A percentile compares a stretch with the other conserved stretches of the same genome.
phyloP scores from a whole-genome alignment of 1,139 yeast species.

The Hanseniaspora gamundiae region DNA sequence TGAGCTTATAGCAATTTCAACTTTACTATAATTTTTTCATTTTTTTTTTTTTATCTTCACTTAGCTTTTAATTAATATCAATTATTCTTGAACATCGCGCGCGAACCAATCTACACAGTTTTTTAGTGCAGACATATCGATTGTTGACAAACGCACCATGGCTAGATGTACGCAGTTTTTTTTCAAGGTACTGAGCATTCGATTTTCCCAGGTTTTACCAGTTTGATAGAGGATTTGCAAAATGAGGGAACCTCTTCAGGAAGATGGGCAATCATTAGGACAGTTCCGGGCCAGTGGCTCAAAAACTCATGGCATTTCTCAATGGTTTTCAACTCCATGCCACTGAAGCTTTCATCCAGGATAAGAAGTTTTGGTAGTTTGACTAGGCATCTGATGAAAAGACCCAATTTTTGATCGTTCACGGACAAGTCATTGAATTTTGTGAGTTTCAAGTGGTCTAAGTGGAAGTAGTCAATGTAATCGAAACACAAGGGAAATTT shows the following conservation, averaged over 20 bases:
- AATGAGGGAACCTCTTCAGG: conserved; percentile 32
- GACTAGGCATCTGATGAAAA: conserved; percentile 64
- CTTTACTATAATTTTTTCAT: no score
- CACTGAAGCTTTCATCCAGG: conserved; percentile 87
- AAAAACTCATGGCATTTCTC: conserved; percentile 55
- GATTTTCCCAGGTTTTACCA: conserved; percentile 27
- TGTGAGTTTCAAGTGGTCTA: conserved; percentile 24
- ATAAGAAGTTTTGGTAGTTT: conserved; percentile 69
- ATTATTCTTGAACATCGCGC: no score
- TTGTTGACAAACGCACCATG: no score
- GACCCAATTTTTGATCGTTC: conserved; percentile 67
- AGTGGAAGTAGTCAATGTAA: conserved; percentile 26
- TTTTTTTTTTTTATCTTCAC: no score
- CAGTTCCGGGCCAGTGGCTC: conserved; percentile 52
- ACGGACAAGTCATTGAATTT: conserved; percentile 44
- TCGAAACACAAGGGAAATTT: conserved; percentile 21
- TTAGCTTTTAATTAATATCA: no score
- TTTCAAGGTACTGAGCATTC: no score
- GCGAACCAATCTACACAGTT: no score
- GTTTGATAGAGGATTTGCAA: conserved; percentile 20
- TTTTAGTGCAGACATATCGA: no score
- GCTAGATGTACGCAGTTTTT: no score
- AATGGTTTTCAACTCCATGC: conserved; percentile 65
- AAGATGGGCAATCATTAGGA: conserved; percentile 70
- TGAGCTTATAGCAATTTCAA: no score